Percentiles rank a stretch among this genome's conserved stretches.
Conservation (phyloP, 208 protist genomes). For the Leishmania guyanensis region DNA sequence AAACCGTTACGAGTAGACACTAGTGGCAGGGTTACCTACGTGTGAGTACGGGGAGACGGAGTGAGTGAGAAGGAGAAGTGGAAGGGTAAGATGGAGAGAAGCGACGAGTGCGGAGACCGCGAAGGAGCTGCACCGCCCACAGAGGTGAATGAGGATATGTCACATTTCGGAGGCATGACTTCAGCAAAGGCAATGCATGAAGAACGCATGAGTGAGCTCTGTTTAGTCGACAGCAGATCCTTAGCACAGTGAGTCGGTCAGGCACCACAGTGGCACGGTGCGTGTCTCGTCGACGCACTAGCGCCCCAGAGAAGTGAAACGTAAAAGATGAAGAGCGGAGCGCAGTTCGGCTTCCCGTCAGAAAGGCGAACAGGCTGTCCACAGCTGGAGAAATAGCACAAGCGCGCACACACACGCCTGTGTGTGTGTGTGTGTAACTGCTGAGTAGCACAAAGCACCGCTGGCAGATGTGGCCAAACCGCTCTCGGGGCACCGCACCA, state of each 20-base stretch:
- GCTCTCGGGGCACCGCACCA: no score
- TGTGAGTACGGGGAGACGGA: not conserved
- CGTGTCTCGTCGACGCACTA: not conserved
- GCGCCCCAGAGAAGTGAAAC: not conserved
- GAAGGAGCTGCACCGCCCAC: not conserved
- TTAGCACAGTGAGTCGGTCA: not conserved
- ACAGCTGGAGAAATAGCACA: no score
- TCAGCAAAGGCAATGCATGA: not conserved
- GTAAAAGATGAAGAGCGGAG: not conserved
- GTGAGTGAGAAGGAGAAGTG: not conserved
- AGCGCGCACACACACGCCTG: no score
- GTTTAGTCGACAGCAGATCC: not conserved
- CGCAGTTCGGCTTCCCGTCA: not conserved
- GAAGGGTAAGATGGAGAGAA: not conserved
- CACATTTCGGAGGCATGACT: not conserved
- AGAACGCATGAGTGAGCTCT: not conserved
- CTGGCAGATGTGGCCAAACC: no score
- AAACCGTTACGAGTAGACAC: not conserved
- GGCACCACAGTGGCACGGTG: not conserved
- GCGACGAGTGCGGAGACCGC: not conserved
- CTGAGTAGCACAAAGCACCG: no score
- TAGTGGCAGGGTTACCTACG: not conserved
- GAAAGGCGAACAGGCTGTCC: not conserved
- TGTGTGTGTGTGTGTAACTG: no score
- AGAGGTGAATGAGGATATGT: not conserved